Conservation (phyloP, 2,329 filamentous ascomycete species). For the Fusarium nanum region DNA sequence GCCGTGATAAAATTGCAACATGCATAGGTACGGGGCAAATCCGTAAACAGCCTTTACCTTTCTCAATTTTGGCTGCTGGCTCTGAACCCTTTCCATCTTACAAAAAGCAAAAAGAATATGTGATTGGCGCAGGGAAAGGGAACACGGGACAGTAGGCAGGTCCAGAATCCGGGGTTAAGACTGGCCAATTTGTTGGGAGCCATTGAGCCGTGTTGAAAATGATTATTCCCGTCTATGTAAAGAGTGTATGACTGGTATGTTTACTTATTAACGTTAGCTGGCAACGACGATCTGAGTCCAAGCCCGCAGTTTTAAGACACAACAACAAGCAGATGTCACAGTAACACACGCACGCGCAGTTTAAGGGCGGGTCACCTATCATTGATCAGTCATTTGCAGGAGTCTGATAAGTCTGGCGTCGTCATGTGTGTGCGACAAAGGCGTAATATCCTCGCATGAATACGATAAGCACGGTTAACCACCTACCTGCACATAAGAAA, state of each 20-base stretch:
- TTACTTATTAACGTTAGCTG: background rate
- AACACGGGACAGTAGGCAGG: constrained; percentile 14
- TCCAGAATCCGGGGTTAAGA: constrained; percentile 21
- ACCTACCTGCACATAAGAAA: constrained; percentile 6
- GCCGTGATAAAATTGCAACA: constrained; percentile 18
- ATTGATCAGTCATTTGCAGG: background rate
- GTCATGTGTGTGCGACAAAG: constrained; percentile 29
- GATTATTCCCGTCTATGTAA: background rate
- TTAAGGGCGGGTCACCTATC: constrained; percentile 8
- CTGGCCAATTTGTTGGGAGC: constrained; percentile 22
- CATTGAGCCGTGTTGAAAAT: constrained; percentile 16
- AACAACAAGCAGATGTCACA: constrained; percentile 13
- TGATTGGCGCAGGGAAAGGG: constrained; percentile 12
- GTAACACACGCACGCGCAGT: constrained; percentile 3
- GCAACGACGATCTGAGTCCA: constrained; percentile 5
- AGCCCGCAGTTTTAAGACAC: constrained; percentile 20
- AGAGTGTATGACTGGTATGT: background rate
- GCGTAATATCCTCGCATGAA: constrained; percentile 16
- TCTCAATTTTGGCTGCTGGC: constrained; percentile 8
- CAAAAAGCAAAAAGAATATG: constrained; percentile 18
- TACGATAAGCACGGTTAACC: constrained; percentile 25
- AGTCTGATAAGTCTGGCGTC: constrained; percentile 11
- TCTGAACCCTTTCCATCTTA: background rate
- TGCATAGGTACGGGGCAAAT: constrained; percentile 14
- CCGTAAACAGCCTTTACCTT: constrained; percentile 1